These are phyloP conservation scores for Scolecobasidium constrictum DNA, from an alignment of 2,329 filamentous ascomycete species.

Conservation along the genomic window DNA sequence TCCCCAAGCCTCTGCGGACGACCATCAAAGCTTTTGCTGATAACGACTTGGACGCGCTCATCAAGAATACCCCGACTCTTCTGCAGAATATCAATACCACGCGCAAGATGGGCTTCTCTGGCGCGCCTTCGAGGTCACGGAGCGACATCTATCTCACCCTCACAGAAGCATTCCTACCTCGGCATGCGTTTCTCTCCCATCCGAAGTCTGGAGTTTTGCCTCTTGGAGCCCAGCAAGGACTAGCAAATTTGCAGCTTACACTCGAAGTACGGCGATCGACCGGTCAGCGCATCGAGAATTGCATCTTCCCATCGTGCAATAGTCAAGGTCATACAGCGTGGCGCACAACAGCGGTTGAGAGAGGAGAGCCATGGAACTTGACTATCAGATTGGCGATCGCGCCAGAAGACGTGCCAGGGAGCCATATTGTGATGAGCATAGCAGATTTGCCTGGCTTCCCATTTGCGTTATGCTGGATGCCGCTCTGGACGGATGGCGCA, in stretches of 20 bases:
- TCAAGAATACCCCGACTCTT: slow-evolving; percentile 78
- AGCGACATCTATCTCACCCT: slow-evolving; percentile 94
- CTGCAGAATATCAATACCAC: slow-evolving; percentile 74
- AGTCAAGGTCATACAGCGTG: slow-evolving; percentile 69
- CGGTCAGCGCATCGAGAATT: slow-evolving; percentile 76
- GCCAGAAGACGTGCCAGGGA: slow-evolving; percentile 66
- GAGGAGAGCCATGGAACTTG: slow-evolving; percentile 77
- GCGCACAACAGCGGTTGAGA: slow-evolving; percentile 71
- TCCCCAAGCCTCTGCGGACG: slow-evolving; percentile 67
- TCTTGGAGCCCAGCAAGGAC: slow-evolving; percentile 51
- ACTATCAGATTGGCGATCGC: slow-evolving; percentile 73
- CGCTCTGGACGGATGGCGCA: slow-evolving; percentile 83
- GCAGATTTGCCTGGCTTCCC: slow-evolving; percentile 78
- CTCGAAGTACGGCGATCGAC: slow-evolving; percentile 72
- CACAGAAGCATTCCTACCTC: slow-evolving; percentile 64
- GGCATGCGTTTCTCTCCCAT: slow-evolving; percentile 51
- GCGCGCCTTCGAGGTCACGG: slow-evolving; percentile 74
- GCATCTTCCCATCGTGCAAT: slow-evolving; percentile 81
- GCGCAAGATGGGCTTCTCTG: slow-evolving; percentile 85
- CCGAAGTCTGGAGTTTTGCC: slow-evolving; percentile 73
- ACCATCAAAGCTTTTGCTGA: slow-evolving; percentile 69
- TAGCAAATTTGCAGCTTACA: slow-evolving; percentile 74
- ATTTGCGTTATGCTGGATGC: slow-evolving; percentile 87
- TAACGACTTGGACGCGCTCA: slow-evolving; percentile 66
- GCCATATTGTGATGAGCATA: slow-evolving; percentile 82